phyloP scores from a whole-genome alignment of 2,329 filamentous ascomycete genomes.

The Paecilomyces variotii region DNA sequence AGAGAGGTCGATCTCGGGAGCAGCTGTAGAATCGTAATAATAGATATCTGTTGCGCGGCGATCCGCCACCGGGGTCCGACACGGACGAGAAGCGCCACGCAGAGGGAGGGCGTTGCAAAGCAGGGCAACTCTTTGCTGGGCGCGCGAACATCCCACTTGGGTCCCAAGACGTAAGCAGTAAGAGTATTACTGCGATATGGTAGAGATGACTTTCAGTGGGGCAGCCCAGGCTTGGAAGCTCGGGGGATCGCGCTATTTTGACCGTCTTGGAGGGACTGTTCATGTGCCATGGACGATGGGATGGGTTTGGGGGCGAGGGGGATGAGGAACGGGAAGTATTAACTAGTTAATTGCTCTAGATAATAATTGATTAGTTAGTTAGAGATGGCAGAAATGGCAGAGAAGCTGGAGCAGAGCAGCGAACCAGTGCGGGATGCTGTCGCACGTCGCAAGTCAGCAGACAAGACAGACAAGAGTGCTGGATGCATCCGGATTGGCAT shows the following conservation, averaged over 20 bases:
- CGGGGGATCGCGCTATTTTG: background rate
- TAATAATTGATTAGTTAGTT: no score
- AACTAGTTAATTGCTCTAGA: background rate
- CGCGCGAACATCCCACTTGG: background rate
- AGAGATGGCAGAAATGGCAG: background rate
- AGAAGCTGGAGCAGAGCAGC: background rate
- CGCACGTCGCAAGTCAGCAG: background rate
- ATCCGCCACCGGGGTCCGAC: background rate
- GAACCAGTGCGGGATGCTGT: background rate
- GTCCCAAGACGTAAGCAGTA: background rate
- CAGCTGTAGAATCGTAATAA: background rate
- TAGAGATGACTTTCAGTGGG: background rate
- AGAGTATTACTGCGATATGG: background rate
- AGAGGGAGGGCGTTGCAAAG: background rate
- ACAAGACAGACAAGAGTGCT: background rate
- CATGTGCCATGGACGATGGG: background rate
- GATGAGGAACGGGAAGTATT: background rate
- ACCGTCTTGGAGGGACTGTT: background rate
- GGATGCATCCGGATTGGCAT: background rate
- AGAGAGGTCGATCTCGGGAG: background rate
- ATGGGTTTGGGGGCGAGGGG: background rate
- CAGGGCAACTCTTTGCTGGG: background rate
- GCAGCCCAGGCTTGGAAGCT: background rate
- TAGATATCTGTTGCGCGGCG: background rate
- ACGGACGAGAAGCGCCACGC: background rate